These are phyloP conservation scores for Bertia moriformis DNA, from an alignment of 2,329 filamentous ascomycete genomes.

Conservation along the genomic window DNA sequence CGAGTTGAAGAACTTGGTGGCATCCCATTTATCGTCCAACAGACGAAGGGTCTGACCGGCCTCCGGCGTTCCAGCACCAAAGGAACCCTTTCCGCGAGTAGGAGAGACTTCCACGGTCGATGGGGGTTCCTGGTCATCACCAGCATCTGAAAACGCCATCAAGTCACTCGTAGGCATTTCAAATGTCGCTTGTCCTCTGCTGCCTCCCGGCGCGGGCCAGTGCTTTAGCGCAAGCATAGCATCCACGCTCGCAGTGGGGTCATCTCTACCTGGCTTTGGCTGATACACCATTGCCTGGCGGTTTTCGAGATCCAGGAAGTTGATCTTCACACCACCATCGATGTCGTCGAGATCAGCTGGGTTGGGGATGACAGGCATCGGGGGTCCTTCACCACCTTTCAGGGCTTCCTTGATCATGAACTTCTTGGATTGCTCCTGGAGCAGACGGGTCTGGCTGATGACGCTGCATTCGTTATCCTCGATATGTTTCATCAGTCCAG, in stretches of 20 bases:
- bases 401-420: background rate
- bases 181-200: too few species aligned
- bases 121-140: background rate
- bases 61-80: background rate
- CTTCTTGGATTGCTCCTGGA: background rate
- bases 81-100: background rate
- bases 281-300: background rate
- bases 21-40: background rate
- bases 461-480: constrained; percentile 22
- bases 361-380: background rate
- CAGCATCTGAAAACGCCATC: background rate
- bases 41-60: background rate
- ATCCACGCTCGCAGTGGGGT: too few species aligned
- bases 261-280: background rate
- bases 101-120: too few species aligned
- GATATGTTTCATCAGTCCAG: constrained; percentile 26
- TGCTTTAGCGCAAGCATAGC: background rate
- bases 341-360: background rate
- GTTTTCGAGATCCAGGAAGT: background rate
- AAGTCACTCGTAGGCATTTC: background rate
- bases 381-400: background rate
- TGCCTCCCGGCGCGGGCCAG: background rate
- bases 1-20: background rate
- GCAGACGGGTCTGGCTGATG: constrained; percentile 12
- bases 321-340: background rate